Conservation (phyloP, 2,329 filamentous ascomycete species). For the Venturia carpophila region DNA sequence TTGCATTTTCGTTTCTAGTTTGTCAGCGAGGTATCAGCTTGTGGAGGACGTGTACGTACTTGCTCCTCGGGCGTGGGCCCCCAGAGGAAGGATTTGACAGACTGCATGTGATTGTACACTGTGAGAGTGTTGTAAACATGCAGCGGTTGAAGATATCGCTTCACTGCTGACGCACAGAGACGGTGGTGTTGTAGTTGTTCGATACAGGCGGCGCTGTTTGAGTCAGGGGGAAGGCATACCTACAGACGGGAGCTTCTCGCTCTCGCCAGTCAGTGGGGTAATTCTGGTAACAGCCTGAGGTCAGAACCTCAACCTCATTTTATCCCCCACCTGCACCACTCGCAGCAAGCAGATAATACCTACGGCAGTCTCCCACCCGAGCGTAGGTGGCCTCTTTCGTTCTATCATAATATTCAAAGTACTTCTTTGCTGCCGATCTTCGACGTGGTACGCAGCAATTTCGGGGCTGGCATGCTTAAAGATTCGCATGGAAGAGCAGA, state of each 20-base stretch:
- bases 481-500: background rate
- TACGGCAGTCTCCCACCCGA: too few species aligned
- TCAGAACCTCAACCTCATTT: background rate
- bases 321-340: background rate
- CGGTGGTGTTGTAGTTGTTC: background rate
- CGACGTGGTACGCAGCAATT: background rate
- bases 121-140: background rate
- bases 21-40: conserved; percentile 4
- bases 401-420: too few species aligned
- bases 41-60: conserved; percentile 44
- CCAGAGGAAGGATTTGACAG: conserved; percentile 76
- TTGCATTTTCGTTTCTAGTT: conserved; percentile 94
- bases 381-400: too few species aligned
- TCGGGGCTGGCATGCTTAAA: background rate
- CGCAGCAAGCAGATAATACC: background rate
- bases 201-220: background rate
- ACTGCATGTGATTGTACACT: conserved; percentile 58
- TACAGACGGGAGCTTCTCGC: background rate
- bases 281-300: too few species aligned
- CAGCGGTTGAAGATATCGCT: background rate
- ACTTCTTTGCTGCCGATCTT: background rate
- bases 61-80: conserved; percentile 90
- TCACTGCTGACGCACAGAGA: background rate
- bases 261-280: background rate
- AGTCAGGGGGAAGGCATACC: background rate